Percentiles rank a stretch among this genome's conserved stretches.
Conservation (phyloP, 2,329 filamentous ascomycete genomes). For the Bipolaris gigantea region DNA sequence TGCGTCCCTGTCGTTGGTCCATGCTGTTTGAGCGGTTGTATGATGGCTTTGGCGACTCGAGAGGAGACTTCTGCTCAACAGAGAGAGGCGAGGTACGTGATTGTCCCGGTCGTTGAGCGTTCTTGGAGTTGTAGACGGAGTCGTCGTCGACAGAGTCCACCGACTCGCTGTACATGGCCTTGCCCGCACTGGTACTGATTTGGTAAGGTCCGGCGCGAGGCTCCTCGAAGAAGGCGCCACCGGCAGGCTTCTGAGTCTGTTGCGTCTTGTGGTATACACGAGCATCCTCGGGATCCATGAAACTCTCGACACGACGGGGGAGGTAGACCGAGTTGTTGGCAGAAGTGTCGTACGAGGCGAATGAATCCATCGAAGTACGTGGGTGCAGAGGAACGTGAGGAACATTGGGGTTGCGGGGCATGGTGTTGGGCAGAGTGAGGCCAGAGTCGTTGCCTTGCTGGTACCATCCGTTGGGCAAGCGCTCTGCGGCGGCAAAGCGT, state of each 20-base stretch:
- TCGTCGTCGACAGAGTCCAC: slow-evolving; percentile 43
- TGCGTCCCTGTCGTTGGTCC: slow-evolving; percentile 44
- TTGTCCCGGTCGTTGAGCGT: slow-evolving; percentile 28
- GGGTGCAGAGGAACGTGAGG: slow-evolving; percentile 55
- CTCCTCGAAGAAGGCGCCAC: slow-evolving; percentile 48
- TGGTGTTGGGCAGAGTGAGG: slow-evolving; percentile 57
- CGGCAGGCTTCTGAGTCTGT: slow-evolving; percentile 48
- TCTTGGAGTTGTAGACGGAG: slow-evolving; percentile 37
- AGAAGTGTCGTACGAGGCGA: slow-evolving; percentile 58
- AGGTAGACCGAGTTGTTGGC: slow-evolving; percentile 64
- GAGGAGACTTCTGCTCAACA: slow-evolving; percentile 26
- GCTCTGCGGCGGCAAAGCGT: slow-evolving; percentile 72
- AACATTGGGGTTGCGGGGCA: slow-evolving; percentile 50
- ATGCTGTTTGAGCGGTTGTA: slow-evolving; percentile 26
- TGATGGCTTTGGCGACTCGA: slow-evolving; percentile 37
- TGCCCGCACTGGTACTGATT: slow-evolving; percentile 23
- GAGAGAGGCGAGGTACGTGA: slow-evolving; percentile 37
- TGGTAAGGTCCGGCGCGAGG: slow-evolving; percentile 34
- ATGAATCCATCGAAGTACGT: slow-evolving; percentile 68
- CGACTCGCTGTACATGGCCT: slow-evolving; percentile 39
- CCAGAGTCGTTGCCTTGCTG: slow-evolving; percentile 69
- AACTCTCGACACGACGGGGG: slow-evolving; percentile 70
- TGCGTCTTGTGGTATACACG: slow-evolving; percentile 73
- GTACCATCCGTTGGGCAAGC: slow-evolving; percentile 69
- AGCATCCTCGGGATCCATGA: slow-evolving; percentile 78